These are phyloP conservation scores for Picea mariana DNA, from an alignment of 83 land plant species.

Conservation along the genomic window DNA sequence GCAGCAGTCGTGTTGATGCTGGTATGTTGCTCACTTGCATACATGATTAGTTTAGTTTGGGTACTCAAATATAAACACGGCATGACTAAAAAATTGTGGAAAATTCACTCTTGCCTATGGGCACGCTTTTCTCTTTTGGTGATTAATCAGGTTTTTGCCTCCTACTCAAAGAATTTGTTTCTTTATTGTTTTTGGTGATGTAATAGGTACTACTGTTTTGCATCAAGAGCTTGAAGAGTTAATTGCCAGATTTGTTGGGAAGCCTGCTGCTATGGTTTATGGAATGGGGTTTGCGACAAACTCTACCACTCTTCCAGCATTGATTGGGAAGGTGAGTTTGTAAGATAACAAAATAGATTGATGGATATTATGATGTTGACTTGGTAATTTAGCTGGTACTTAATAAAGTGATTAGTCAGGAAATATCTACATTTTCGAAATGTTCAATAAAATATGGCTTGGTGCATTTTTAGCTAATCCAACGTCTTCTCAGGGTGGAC, in stretches of 20 bases:
- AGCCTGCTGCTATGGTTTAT: constrained; percentile 88
- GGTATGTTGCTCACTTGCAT: constrained; percentile 43
- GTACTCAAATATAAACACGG: not conserved
- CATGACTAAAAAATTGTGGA: not conserved
- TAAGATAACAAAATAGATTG: not conserved
- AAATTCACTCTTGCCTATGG: not conserved
- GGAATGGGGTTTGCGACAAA: constrained; percentile 98
- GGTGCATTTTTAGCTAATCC: not conserved
- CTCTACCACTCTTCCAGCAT: constrained; percentile 80
- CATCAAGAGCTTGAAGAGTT: constrained; percentile 77
- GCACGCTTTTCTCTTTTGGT: not conserved
- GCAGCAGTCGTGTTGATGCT: constrained; percentile 89
- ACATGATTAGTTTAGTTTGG: not conserved
- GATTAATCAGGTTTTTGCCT: not conserved
- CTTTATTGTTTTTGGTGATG: not conserved
- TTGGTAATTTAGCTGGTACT: not conserved
- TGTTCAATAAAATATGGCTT: no score
- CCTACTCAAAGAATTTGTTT: no score
- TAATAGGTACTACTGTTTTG: constrained; percentile 70
- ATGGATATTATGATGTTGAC: not conserved
- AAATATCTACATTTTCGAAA: not conserved
- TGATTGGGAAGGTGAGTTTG: constrained; percentile 83
- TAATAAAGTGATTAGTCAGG: not conserved
- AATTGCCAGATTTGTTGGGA: constrained; percentile 84
- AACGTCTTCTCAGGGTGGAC: constrained; percentile 65